Percentiles rank a stretch among this genome's conserved stretches.
phyloP scores from a whole-genome alignment of 2,329 filamentous ascomycete species.

The Neofusicoccum laricinum region DNA sequence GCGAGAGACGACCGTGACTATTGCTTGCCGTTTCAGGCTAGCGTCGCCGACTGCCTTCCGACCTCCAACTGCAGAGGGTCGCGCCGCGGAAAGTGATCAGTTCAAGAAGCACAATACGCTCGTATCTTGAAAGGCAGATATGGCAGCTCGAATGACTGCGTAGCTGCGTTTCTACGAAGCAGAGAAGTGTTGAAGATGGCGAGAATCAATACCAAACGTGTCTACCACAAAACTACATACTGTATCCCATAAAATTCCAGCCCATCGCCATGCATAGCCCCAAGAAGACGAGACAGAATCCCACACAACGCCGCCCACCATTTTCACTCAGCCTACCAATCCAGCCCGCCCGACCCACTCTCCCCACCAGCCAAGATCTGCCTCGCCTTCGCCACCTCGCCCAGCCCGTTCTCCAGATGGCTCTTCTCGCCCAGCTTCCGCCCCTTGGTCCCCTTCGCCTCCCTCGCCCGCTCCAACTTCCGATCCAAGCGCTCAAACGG shows the following conservation, averaged over 20 bases:
- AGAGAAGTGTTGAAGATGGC: too few species aligned
- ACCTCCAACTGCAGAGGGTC: neutral
- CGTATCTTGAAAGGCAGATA: too few species aligned
- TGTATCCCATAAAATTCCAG: neutral
- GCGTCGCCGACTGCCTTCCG: neutral
- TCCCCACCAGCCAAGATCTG: slow-evolving; percentile 48
- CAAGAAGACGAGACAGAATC: neutral
- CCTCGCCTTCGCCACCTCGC: slow-evolving; percentile 42
- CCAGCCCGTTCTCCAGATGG: slow-evolving; percentile 44
- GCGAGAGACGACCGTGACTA: neutral
- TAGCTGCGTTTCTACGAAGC: too few species aligned
- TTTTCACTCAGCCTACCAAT: slow-evolving; percentile 37
- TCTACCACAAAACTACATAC: neutral
- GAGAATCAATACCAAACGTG: too few species aligned
- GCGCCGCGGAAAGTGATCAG: neutral
- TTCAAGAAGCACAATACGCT: too few species aligned
- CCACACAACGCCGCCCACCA: neutral
- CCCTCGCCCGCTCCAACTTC: slow-evolving; percentile 46
- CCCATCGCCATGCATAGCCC: neutral
- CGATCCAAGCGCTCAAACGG: slow-evolving; percentile 57
- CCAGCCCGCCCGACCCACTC: slow-evolving; percentile 41
- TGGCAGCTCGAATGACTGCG: too few species aligned
- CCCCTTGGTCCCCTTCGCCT: slow-evolving; percentile 53
- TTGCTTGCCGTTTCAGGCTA: neutral
- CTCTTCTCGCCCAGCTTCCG: slow-evolving; percentile 33